These are phyloP conservation scores for Phytophthora tubulina DNA, from an alignment of 352 stramenopile species.

Conservation along the genomic window DNA sequence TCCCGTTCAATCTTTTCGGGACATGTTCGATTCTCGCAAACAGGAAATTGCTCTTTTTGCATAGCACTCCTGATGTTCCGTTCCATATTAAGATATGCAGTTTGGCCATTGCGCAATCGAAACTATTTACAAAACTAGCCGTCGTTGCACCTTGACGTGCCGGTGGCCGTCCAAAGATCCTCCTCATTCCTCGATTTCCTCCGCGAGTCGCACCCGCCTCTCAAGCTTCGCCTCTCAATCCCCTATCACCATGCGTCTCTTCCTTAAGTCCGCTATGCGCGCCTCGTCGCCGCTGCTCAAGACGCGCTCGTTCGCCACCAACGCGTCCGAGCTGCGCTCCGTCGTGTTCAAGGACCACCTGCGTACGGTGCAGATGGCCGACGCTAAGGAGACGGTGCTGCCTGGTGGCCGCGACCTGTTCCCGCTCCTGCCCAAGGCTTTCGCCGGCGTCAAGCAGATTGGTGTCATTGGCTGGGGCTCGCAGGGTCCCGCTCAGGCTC, in stretches of 20 bases:
- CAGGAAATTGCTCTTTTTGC: too few relatives aligned
- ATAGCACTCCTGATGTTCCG: too few relatives aligned
- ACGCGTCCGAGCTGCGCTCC: slow-evolving; percentile 69
- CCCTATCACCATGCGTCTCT: slow-evolving; percentile 63
- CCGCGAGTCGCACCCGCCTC: slow-evolving; percentile 15
- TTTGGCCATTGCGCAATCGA: too few relatives aligned
- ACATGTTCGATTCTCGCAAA: too few relatives aligned
- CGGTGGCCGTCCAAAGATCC: neutral
- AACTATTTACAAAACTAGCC: too few relatives aligned
- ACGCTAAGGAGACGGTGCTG: slow-evolving; percentile 80
- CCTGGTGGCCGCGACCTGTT: slow-evolving; percentile 94
- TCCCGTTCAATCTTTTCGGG: too few relatives aligned
- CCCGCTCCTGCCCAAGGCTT: slow-evolving; percentile 95
- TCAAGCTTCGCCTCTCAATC: neutral
- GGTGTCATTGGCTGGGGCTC: slow-evolving; percentile 98
- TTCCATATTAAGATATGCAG: too few relatives aligned
- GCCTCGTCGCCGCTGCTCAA: slow-evolving; percentile 53
- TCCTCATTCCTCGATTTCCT: slow-evolving; percentile 48
- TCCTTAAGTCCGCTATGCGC: slow-evolving; percentile 63
- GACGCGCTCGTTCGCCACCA: slow-evolving; percentile 68
- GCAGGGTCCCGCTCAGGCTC: slow-evolving; percentile 96
- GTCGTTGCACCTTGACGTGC: too few relatives aligned
- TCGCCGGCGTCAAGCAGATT: slow-evolving; percentile 97
- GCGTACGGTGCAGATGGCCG: slow-evolving; percentile 82
- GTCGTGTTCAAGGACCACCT: slow-evolving; percentile 79